Conservation (phyloP, 2,329 filamentous ascomycete genomes). For the Colletotrichum chlorophyti region DNA sequence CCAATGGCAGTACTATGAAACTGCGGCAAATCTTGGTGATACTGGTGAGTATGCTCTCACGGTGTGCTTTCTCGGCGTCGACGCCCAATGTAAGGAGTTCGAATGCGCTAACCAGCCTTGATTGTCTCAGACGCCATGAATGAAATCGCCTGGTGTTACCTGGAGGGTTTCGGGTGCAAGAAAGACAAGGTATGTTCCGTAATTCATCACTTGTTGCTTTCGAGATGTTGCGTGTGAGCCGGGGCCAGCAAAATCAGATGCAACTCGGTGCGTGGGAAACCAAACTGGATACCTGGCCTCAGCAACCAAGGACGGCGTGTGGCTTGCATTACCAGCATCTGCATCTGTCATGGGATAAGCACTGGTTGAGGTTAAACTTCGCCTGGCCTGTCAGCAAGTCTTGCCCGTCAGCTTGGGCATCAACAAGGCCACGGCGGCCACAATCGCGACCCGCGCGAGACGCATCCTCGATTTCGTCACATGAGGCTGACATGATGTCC, state of each 20-base stretch:
- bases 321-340: constrained; percentile 11
- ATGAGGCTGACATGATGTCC: constrained; percentile 57
- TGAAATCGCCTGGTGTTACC: constrained; percentile 93
- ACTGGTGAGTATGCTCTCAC: constrained; percentile 59
- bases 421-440: constrained; percentile 40
- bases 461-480: constrained; percentile 37
- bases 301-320: background rate
- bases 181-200: constrained; percentile 89
- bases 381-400: background rate
- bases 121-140: constrained; percentile 84
- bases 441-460: constrained; percentile 8
- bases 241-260: background rate
- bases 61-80: background rate
- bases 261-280: background rate
- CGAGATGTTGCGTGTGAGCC: constrained; percentile 4
- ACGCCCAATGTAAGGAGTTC: constrained; percentile 11
- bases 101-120: constrained; percentile 25
- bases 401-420: constrained; percentile 43
- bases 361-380: background rate
- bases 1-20: constrained; percentile 86
- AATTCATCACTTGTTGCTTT: constrained; percentile 35
- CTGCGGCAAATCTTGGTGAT: constrained; percentile 94
- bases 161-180: constrained; percentile 95
- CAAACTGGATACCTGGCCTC: constrained; percentile 10
- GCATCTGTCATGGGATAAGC: constrained; percentile 26